Percentiles rank a stretch among this genome's conserved stretches.
phyloP scores from a whole-genome alignment of 2,329 filamentous ascomycete species.

The Cadophora sp. region DNA sequence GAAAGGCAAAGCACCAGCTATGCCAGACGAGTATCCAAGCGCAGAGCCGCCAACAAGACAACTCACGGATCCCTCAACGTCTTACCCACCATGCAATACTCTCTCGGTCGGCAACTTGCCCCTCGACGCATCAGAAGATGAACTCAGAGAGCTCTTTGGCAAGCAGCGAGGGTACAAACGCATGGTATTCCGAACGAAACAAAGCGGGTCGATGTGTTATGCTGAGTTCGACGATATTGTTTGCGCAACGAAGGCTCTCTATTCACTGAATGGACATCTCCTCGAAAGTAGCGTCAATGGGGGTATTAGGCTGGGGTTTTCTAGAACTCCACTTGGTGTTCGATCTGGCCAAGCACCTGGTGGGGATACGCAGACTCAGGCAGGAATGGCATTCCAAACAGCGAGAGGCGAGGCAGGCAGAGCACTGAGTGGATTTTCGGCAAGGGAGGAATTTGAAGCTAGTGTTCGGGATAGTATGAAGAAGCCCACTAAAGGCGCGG shows the following conservation, averaged over 20 bases:
- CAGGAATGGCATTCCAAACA: background rate
- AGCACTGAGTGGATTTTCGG: background rate
- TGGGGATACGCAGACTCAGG: background rate
- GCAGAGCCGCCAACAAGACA: background rate
- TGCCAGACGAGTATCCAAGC: background rate
- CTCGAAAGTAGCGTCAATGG: constrained; percentile 93
- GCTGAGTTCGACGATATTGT: constrained; percentile 96
- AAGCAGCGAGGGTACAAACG: constrained; percentile 95
- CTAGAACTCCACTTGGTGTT: constrained; percentile 94
- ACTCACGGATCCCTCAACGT: background rate
- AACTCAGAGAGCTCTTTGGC: constrained; percentile 90
- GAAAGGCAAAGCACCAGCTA: background rate
- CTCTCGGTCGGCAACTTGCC: constrained; percentile 98
- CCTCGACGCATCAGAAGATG: constrained; percentile 90
- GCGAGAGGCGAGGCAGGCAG: background rate
- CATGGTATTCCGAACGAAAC: constrained; percentile 92
- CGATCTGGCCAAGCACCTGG: constrained; percentile 69
- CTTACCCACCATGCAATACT: constrained; percentile 90
- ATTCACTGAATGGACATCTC: constrained; percentile 85
- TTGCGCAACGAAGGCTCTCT: constrained; percentile 87
- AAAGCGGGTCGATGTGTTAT: constrained; percentile 97
- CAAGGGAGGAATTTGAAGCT: background rate
- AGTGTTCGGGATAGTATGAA: too few species aligned
- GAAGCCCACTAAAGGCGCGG: background rate
- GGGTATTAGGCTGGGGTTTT: constrained; percentile 94